Evolutionary conservation across 805 yeast species (phyloP).

Genomic region (Metschnikowia anglica): DNA sequence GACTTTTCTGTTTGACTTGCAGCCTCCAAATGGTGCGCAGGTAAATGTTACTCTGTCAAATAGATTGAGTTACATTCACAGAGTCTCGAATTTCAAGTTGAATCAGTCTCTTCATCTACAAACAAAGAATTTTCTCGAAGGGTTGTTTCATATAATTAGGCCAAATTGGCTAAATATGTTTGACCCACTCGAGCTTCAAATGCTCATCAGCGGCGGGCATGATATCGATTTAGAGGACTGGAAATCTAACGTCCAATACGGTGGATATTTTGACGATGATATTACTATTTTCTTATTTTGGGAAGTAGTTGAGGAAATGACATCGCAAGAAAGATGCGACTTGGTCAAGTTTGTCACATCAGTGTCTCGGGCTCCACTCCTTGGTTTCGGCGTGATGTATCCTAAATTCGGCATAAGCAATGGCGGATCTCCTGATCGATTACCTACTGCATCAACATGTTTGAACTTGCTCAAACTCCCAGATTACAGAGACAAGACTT

Average conservation of each 20-base stretch:
- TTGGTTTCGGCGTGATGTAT: conserved; percentile 63
- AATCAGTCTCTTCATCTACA: conserved; percentile 61
- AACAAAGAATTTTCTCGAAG: conserved; percentile 62
- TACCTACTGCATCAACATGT: conserved; percentile 95
- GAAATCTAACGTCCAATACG: conserved; percentile 54
- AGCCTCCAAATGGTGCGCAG: conserved; percentile 54
- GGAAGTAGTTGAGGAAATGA: conserved; percentile 71
- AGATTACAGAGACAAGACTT: conserved; percentile 51
- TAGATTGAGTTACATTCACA: conserved; percentile 70
- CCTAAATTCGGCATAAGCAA: conserved; percentile 83
- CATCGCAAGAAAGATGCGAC: conserved; percentile 56
- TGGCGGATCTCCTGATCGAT: conserved; percentile 55
- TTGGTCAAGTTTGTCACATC: conserved; percentile 89
- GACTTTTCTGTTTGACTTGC: conserved; percentile 51
- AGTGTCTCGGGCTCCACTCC: conserved; percentile 84
- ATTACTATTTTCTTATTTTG: conserved; percentile 67
- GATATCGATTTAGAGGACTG: conserved; percentile 74
- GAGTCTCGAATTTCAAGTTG: conserved; percentile 74
- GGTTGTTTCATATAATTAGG: conserved; percentile 65
- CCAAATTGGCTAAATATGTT: conserved; percentile 82
- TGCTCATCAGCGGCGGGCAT: conserved; percentile 67
- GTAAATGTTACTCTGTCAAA: conserved; percentile 59
- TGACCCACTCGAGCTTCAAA: conserved; percentile 78
- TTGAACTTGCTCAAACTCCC: conserved; percentile 85
- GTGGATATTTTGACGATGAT: conserved; percentile 53